phyloP scores from a whole-genome alignment of 2,329 filamentous ascomycete genomes.

The Pseudocercospora ulei region DNA sequence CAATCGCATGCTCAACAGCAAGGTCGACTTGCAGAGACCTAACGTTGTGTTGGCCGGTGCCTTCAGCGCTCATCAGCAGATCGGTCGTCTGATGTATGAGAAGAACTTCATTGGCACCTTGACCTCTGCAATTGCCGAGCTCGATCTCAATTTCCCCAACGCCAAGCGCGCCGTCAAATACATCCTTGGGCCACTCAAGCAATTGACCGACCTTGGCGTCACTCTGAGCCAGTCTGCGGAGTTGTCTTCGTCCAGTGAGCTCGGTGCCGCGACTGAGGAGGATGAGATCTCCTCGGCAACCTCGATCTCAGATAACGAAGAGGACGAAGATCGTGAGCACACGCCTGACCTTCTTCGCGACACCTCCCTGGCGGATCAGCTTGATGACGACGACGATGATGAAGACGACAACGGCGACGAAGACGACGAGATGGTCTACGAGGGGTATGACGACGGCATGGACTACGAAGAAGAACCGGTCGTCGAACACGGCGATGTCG shows the following conservation, averaged over 20 bases:
- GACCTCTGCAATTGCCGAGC: slow-evolving; percentile 84
- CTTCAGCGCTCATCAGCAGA: slow-evolving; percentile 59
- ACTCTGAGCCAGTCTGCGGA: slow-evolving; percentile 73
- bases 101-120: slow-evolving; percentile 87
- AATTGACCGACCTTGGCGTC: slow-evolving; percentile 77
- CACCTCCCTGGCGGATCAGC: slow-evolving; percentile 72
- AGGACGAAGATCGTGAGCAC: slow-evolving; percentile 56
- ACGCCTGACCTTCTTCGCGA: slow-evolving; percentile 96
- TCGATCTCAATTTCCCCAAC: slow-evolving; percentile 87
- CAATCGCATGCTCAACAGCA: slow-evolving; percentile 78
- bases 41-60: slow-evolving; percentile 16
- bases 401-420: slow-evolving; percentile 53
- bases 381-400: slow-evolving; percentile 68
- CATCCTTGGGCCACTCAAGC: slow-evolving; percentile 79
- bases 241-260: slow-evolving; percentile 49
- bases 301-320: slow-evolving; percentile 68
- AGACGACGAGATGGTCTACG: slow-evolving; percentile 86
- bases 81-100: slow-evolving; percentile 94
- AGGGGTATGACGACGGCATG: slow-evolving; percentile 82
- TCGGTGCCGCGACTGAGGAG: slow-evolving; percentile 59
- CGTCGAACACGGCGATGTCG: slow-evolving; percentile 70
- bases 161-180: slow-evolving; percentile 94
- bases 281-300: slow-evolving; percentile 82
- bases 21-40: slow-evolving; percentile 49
- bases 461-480: slow-evolving; percentile 82